Evolutionary conservation across 768 basidiomycete species (phyloP).

Genomic region (Psilocybe tampanensis): DNA sequence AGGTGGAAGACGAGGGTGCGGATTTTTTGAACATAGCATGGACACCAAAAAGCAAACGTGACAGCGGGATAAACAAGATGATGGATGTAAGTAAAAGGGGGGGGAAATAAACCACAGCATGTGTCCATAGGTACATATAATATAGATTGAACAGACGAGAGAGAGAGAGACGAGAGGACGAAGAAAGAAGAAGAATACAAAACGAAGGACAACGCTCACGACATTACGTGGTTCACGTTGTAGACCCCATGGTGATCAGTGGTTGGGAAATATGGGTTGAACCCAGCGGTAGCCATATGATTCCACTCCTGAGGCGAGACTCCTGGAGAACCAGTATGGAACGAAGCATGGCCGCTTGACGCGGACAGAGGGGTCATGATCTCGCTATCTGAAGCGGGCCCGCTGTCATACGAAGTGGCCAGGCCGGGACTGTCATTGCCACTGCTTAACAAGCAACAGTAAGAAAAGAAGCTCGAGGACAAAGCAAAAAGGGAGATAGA

Average conservation of each 20-base stretch:
- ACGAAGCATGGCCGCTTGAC: constrained; percentile 49
- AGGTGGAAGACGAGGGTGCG: background rate
- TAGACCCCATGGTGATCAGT: constrained; percentile 59
- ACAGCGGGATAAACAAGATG: constrained; percentile 13
- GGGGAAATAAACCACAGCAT: constrained; percentile 2
- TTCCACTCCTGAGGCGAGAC: constrained; percentile 67
- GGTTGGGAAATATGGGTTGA: constrained; percentile 73
- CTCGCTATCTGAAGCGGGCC: constrained; percentile 67
- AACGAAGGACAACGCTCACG: constrained; percentile 44
- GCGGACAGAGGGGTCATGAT: constrained; percentile 56
- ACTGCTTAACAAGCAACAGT: constrained; percentile 30
- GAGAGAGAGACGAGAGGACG: constrained; percentile 5
- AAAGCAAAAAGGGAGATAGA: constrained; percentile 21
- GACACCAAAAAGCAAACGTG: constrained; percentile 8
- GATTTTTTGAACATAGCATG: background rate
- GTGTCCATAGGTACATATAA: constrained; percentile 18
- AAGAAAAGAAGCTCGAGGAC: background rate
- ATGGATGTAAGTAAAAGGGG: constrained; percentile 1
- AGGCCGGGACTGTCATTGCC: constrained; percentile 53
- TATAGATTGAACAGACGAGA: constrained; percentile 1
- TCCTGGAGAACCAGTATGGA: constrained; percentile 46
- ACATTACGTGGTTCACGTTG: constrained; percentile 52
- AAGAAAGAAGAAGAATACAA: background rate
- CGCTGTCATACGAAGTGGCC: constrained; percentile 56
- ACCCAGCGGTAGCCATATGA: constrained; percentile 53